phyloP scores from a whole-genome alignment of 2,329 filamentous ascomycete genomes.

The Corynespora cassiicola region DNA sequence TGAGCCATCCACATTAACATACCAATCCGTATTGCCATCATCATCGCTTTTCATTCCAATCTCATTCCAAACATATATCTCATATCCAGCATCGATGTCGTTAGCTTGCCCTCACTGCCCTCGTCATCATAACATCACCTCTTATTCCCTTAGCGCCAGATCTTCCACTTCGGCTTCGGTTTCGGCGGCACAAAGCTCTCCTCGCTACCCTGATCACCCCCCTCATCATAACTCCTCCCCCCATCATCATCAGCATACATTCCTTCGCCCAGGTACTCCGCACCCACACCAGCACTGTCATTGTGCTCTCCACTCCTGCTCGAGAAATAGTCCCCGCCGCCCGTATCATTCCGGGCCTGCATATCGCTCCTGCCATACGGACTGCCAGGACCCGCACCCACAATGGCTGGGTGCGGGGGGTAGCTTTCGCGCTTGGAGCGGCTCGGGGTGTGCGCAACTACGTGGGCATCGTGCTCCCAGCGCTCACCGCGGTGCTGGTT shows the following conservation, averaged over 20 bases:
- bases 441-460: conserved; percentile 28
- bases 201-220: conserved; percentile 25
- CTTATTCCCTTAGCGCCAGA: conserved; percentile 36
- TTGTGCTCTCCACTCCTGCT: conserved; percentile 25
- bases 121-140: no score
- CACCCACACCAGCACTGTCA: conserved; percentile 35
- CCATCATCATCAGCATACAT: conserved; percentile 38
- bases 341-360: conserved; percentile 34
- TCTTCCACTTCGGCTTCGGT: conserved; percentile 49
- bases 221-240: conserved; percentile 28
- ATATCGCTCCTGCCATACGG: conserved; percentile 38
- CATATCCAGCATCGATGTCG: no score
- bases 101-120: no score
- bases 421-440: conserved; percentile 37
- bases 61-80: no score
- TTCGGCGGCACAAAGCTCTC: conserved; percentile 42
- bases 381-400: conserved; percentile 39
- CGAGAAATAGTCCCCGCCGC: conserved; percentile 36
- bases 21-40: no score
- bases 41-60: no score
- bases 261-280: conserved; percentile 35
- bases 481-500: conserved; percentile 34
- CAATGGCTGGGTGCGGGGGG: conserved; percentile 44
- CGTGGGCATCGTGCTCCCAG: conserved; percentile 40
- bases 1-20: no score